Evolutionary conservation across 768 basidiomycete species (phyloP), one percentile per base, ranked within the genome.

Genomic region (Dioszegia aurantiaca): DNA sequence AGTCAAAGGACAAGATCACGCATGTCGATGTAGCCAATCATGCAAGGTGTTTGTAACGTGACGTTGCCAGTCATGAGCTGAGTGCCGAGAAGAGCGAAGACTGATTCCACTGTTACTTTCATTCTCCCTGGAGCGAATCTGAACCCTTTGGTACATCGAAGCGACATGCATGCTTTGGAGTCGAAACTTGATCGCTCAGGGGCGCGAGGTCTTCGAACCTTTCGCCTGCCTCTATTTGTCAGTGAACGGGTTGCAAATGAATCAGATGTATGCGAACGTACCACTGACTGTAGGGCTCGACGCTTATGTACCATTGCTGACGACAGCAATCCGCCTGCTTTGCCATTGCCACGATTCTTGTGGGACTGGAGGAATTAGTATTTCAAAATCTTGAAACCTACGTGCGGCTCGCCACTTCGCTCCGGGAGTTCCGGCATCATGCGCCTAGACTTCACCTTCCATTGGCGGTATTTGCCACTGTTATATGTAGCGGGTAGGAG

Each of bases 391-490:
- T 16, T 2, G 16, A 5, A 8, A 30, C 46, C 31, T 17, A 47
- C 46, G 17, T 28, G 21, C 3, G 8, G 46, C 14, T 30, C 12
- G 4, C 44, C 44, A 6, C 11, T 30, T 4, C 12, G 11, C 1
- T 39, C 51, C 14, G 21, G 6, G 14, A 26, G 23, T 19, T 39
- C 36, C 39, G 51, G 51, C 27, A 21, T 4, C 10, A 27, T 14
- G 40, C 19, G 51, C 26, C 51, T 40, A 59, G 78, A 81, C n/a
- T 84, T 78, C 37, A 83, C 85, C 49, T 81, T 85, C 95, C 95
- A 99, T 74, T 94, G 91, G 56, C 94, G 89, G 75, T 90, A 99
- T 16, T 90, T 85, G 11, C 95, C 95, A 65, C 88, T 90, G 52
- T 88, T 86, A 78, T 91, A 99, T 10, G 86, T 86, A 2, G 91